These are phyloP conservation scores for Hyphopichia buzzinii DNA, from an alignment of 1,139 yeast genomes.

Conservation along the genomic window DNA sequence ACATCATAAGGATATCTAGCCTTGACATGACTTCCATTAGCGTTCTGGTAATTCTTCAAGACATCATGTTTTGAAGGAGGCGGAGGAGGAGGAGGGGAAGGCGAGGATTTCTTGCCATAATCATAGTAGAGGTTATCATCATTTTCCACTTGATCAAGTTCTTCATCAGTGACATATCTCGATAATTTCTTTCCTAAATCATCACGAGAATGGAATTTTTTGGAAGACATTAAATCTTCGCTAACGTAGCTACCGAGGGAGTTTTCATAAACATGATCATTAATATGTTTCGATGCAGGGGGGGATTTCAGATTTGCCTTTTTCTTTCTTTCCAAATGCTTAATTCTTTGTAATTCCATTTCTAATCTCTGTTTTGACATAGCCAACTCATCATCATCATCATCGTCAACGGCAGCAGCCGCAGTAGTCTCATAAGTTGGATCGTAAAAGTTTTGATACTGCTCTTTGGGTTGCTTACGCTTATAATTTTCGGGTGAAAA, in stretches of 20 bases:
- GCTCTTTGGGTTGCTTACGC: slow-evolving; percentile 1
- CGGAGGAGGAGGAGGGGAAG: slow-evolving; percentile 47
- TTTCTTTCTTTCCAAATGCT: slow-evolving; percentile 28
- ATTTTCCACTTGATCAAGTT: slow-evolving; percentile 14
- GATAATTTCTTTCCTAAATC: slow-evolving; percentile 39
- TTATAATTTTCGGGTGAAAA: slow-evolving; percentile 21
- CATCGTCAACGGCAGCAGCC: slow-evolving; percentile 12
- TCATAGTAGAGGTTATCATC: slow-evolving; percentile 16
- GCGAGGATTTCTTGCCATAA: slow-evolving; percentile 5
- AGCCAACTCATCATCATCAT: slow-evolving; percentile 25
- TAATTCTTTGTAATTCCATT: slow-evolving; percentile 37
- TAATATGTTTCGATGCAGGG: not conserved
- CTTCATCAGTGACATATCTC: slow-evolving; percentile 23
- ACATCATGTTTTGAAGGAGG: slow-evolving; percentile 46
- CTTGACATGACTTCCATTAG: slow-evolving; percentile 1
- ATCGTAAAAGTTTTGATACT: slow-evolving; percentile 1
- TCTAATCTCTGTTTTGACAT: slow-evolving; percentile 40
- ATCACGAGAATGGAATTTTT: slow-evolving; percentile 29
- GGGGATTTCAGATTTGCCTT: slow-evolving; percentile 1
- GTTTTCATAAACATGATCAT: slow-evolving; percentile 4
- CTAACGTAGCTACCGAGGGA: slow-evolving; percentile 32
- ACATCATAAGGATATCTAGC: slow-evolving; percentile 34
- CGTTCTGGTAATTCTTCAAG: not conserved
- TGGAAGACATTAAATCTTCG: slow-evolving; percentile 36
- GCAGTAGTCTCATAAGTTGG: slow-evolving; percentile 1